Base-by-base conservation (phyloP, 257 asterid species). In the Coffea eugenioides region DNA sequence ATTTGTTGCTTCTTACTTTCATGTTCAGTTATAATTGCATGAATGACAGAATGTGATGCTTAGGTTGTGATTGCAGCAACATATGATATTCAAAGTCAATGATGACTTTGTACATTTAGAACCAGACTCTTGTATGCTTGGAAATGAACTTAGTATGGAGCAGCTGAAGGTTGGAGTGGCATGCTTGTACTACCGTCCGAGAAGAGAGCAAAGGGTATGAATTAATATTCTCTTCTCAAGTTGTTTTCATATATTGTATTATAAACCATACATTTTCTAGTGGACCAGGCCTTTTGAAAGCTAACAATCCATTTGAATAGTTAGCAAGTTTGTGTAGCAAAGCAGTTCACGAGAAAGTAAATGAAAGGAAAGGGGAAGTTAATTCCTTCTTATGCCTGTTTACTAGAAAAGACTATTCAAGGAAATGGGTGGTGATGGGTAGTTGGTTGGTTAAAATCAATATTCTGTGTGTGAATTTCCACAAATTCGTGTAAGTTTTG, bases 161-260 rank as follows among this genome's bases (percentile, higher is more conserved):
- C 90, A 84, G 81, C 79, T 96, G 88, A 91, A 89, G 89, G 88
- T 86, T 80, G 97, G 90, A 81, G 87, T 91, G 88, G 97, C 98
- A 67, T 94, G 99, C 90, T 86, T 85, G 87, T 92, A 90, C 88
- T 96, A 64, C 82, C 93, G 59, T 79, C 74, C 65, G 91, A 87
- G 83, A 93, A 90, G 89, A 88, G 95, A 88, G 90, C 93, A 54
- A 85, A 85, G 88, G 99, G 99, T 92, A 88, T 52, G 73, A 43
- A 49, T 68, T 69, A 75, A 39, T 75, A 56, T 76, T 67, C 77
- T 71, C 80, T 75, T 51, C 45, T 70, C 51, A 75, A 56, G 34
- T 71, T n/a, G 77, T 39, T 39, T 39, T 39, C 43, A 39, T 39
- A 39, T 39, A 39, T 39, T 39, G 43, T 39, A 39, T 39, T 39